Evolutionary conservation across 805 yeast species (phyloP), one percentile per base, ranked within the genome.

Genomic region (Zygotorulaspora florentina): DNA sequence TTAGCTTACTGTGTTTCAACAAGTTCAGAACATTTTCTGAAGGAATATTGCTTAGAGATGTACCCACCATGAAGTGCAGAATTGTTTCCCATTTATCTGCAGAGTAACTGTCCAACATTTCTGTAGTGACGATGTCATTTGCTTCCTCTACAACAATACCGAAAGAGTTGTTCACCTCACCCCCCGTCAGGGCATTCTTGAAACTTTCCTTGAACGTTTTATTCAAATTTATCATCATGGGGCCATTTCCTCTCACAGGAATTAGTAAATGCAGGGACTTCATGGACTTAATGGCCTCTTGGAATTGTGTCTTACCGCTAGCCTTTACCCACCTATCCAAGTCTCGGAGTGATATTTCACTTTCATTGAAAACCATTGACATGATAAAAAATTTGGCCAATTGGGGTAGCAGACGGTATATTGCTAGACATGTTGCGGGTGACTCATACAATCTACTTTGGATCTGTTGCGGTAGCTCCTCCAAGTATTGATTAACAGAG

Each of bases 31-130:
- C 97, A 13, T 91, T 90, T n/a, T 76, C 75, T 39, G 90, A 83
- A 2, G 96, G 96, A 2, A 78, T 69, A 13, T 72, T 75, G 9
- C 77, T 72, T 38, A 83, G 68, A 42, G 87, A 86, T 0, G 97
- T 87, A 1, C 98, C 96, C 36, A 93, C 99, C 98, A 93, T 91
- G 69, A 84, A 93, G 72, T 93, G 98, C 56, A 93, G 72, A 55
- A 93, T 91, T 7, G 87, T 80, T 62, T 93, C 99, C 99, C 99
- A 93, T 61, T 85, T 88, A 38, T 75, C 77, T 6, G 88, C 76
- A 11, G 96, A 95, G 66, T 88, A 90, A 33, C 72, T 72, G 54
- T 87, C 95, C 39, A 91, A 70, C 56, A 83, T 84, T 30, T 73
- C 75, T n/a, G 81, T 66, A 39, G 78, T 81, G 26, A 69, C 69